Base-by-base conservation (phyloP, 495 filamentous ascomycete species). In the Durotheca rogersii region DNA sequence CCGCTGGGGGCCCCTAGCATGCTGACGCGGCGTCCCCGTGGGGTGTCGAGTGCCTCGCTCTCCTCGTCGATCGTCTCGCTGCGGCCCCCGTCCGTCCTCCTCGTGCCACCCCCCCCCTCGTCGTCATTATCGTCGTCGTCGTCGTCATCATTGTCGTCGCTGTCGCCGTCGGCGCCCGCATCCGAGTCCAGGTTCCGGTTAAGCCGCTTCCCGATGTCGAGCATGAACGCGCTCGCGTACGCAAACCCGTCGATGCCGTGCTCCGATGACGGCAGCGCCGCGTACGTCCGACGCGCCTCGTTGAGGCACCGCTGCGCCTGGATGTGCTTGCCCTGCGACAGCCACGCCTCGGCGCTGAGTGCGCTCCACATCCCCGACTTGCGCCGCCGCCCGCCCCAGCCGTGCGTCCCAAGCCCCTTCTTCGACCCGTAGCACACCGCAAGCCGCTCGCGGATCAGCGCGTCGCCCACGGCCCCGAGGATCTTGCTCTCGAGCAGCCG, bases 291-390 rank as follows among this genome's bases (percentile, higher is more conserved):
- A 17, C 82, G 71, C 0, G 87, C 88, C 45, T 85, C 81, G 38
- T 86, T 81, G 10, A 95, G 70, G 53, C 86, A 87, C 9, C 75
- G 71, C 40, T 86, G 84, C 10, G 87, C 84, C 53, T 89, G 83
- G 11, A 82, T 72, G 23, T 75, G 79, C 42, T 90, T 88, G 6
- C 77, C 80, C 29, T 88, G 76, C 30, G 75, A 77, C 11, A 91
- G 67, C 93, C 93, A 98, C 2, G 82, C 77, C 40, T 94, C 86
- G 0, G 90, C 84, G 4, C 86, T 87, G 21, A 95, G 72, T 18
- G 93, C 78, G 56, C 82, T 86, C 92, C 94, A 98, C 66, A 96
- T 79, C 0, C 88, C 94, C 6, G 89, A 86, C 69, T 96, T 97
- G 18, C 93, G 77, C 38, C 72, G 76, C 44, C 93, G 73, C 3